These are phyloP conservation scores for Crataegus laevigata DNA, from an alignment of 306 rosid species.

Conservation along the genomic window DNA sequence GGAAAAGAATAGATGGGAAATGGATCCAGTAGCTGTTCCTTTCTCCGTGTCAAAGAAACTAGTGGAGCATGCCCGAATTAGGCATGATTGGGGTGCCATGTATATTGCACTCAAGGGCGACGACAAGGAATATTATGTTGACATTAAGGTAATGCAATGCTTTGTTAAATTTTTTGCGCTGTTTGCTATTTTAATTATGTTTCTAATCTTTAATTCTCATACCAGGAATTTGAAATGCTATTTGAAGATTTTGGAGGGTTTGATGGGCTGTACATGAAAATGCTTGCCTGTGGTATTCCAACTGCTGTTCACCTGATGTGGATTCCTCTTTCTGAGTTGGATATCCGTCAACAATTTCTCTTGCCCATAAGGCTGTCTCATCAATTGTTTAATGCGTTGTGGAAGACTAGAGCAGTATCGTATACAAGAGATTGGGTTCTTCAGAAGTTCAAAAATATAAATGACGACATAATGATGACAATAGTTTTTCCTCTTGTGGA, in stretches of 20 bases:
- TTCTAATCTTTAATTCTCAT: slow-evolving; percentile 24
- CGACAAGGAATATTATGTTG: slow-evolving; percentile 62
- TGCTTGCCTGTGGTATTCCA: slow-evolving; percentile 83
- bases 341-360: slow-evolving; percentile 50
- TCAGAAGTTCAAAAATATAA: slow-evolving; percentile 31
- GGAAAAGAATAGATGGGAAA: slow-evolving; percentile 83
- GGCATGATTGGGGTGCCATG: slow-evolving; percentile 92
- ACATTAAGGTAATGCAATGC: slow-evolving; percentile 55
- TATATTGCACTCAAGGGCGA: slow-evolving; percentile 80
- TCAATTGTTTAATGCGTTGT: slow-evolving; percentile 42
- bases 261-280: slow-evolving; percentile 85
- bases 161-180: slow-evolving; percentile 22
- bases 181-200: slow-evolving; percentile 18
- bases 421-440: slow-evolving; percentile 43
- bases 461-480: slow-evolving; percentile 67
- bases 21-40: slow-evolving; percentile 86
- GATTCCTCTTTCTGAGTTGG: slow-evolving; percentile 85
- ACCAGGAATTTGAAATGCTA: slow-evolving; percentile 65
- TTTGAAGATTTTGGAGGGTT: slow-evolving; percentile 88
- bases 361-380: slow-evolving; percentile 46
- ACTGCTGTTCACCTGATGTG: slow-evolving; percentile 79
- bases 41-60: slow-evolving; percentile 64
- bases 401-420: slow-evolving; percentile 44
- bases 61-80: slow-evolving; percentile 64
- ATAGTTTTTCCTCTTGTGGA: slow-evolving; percentile 69